Conservation (phyloP, 495 filamentous ascomycete genomes). For the Immersiella caudata region DNA sequence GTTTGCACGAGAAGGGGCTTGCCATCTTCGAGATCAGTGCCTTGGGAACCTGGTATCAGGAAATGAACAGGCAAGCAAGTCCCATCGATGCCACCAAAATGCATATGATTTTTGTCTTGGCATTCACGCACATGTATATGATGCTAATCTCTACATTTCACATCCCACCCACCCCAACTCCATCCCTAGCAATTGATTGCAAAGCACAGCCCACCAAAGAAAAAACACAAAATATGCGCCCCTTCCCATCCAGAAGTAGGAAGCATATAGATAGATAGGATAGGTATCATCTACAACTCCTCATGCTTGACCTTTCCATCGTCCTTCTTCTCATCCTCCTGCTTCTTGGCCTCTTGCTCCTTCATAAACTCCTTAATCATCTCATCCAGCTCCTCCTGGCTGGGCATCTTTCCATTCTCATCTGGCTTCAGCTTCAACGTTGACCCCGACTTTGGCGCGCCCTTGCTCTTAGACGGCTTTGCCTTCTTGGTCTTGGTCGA, state of each 20-base stretch:
- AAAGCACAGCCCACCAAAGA: not conserved
- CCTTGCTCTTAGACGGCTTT: slow-evolving; percentile 46
- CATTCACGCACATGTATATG: not conserved
- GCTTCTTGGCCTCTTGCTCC: slow-evolving; percentile 39
- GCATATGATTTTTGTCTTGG: too few species aligned
- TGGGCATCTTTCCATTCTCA: slow-evolving; percentile 45
- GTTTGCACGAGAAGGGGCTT: too few species aligned
- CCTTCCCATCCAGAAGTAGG: slow-evolving; percentile 1
- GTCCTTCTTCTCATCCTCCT: slow-evolving; percentile 37
- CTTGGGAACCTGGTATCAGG: too few species aligned
- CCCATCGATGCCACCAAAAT: too few species aligned
- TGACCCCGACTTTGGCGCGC: slow-evolving; percentile 39
- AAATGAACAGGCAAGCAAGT: too few species aligned
- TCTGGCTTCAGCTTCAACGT: slow-evolving; percentile 44
- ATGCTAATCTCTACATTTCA: not conserved
- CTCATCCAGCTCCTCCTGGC: slow-evolving; percentile 52
- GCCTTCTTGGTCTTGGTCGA: slow-evolving; percentile 50
- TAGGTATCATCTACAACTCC: slow-evolving; percentile 47
- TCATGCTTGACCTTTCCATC: slow-evolving; percentile 43
- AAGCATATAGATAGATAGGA: too few species aligned
- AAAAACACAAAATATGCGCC: not conserved
- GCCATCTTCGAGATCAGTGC: too few species aligned
- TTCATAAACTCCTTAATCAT: slow-evolving; percentile 50
- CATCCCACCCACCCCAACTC: slow-evolving; percentile 1
- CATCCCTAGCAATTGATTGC: not conserved